Evolutionary conservation across 2,329 filamentous ascomycete genomes (phyloP).

Genomic region (Lecanoromycetidae sp.): DNA sequence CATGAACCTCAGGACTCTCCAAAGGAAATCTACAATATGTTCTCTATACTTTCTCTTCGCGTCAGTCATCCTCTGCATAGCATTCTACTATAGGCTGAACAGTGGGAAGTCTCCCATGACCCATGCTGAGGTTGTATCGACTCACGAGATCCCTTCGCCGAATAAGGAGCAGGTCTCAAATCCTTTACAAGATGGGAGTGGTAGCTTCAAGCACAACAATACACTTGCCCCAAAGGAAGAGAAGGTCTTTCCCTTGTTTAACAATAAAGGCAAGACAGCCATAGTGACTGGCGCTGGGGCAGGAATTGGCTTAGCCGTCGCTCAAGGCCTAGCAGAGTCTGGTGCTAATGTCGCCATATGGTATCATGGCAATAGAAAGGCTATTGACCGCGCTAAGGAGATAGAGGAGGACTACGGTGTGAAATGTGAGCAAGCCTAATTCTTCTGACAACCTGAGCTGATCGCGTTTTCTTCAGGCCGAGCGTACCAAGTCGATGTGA

Average conservation of each 20-base stretch:
- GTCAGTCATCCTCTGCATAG: neutral
- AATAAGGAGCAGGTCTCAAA: neutral
- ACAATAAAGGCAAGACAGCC: constrained; percentile 56
- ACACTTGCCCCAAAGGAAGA: constrained; percentile 37
- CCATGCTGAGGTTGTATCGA: neutral
- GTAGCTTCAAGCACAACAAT: constrained; percentile 47
- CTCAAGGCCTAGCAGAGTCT: constrained; percentile 54
- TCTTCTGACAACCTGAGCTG: neutral
- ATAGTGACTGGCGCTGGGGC: constrained; percentile 59
- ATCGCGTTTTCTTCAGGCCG: constrained; percentile 31
- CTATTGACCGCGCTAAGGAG: constrained; percentile 47
- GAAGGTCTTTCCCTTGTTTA: constrained; percentile 53
- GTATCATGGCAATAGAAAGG: constrained; percentile 59
- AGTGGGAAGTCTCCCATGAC: neutral
- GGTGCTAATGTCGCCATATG: constrained; percentile 61
- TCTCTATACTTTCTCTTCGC: constrained; percentile 7
- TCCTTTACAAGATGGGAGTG: constrained; percentile 26
- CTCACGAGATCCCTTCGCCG: neutral
- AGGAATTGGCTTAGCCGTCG: constrained; percentile 55
- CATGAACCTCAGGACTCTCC: too few relatives aligned
- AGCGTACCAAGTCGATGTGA: constrained; percentile 40
- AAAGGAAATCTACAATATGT: too few relatives aligned
- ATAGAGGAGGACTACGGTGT: constrained; percentile 56
- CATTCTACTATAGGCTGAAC: neutral
- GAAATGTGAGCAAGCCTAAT: constrained; percentile 41